A percentile compares a stretch with the other conserved stretches of the same genome.
These are phyloP conservation scores for Leishmania gerbilli DNA, from an alignment of 208 protist genomes.

Conservation along the genomic window DNA sequence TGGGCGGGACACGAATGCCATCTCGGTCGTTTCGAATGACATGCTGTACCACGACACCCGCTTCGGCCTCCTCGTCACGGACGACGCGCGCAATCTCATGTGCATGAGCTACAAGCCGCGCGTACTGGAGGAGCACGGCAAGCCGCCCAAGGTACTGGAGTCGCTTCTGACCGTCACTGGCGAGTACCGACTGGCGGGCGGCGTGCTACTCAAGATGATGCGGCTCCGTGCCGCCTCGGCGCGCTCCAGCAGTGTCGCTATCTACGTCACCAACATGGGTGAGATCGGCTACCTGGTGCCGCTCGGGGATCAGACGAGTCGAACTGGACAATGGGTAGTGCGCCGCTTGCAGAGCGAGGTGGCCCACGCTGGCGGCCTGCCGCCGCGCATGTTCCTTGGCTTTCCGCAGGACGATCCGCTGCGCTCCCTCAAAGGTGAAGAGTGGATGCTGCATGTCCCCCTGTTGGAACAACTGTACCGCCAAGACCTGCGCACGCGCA, in stretches of 20 bases:
- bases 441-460: conserved; percentile 65
- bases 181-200: conserved; percentile 79
- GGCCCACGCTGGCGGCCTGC: conserved; percentile 63
- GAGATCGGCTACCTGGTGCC: conserved; percentile 82
- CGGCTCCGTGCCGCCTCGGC: conserved; percentile 49
- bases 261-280: conserved; percentile 85
- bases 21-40: conserved; percentile 68
- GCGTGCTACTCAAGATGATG: conserved; percentile 56
- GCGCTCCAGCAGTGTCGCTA: conserved; percentile 32
- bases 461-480: conserved; percentile 57
- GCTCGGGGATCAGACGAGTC: conserved; percentile 71
- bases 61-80: conserved; percentile 70
- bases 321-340: conserved; percentile 65
- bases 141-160: conserved; percentile 50
- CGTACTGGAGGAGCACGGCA: conserved; percentile 37
- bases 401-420: conserved; percentile 62
- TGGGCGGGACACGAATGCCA: conserved; percentile 55
- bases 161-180: conserved; percentile 70
- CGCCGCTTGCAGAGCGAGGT: conserved; percentile 69
- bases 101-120: conserved; percentile 79
- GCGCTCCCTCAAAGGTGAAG: conserved; percentile 48
- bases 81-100: conserved; percentile 76
- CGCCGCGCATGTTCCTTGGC: conserved; percentile 77
- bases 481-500: conserved; percentile 63
- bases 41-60: conserved; percentile 78